Conservation (phyloP, 768 basidiomycete species). For the Pleurotus djamor region DNA sequence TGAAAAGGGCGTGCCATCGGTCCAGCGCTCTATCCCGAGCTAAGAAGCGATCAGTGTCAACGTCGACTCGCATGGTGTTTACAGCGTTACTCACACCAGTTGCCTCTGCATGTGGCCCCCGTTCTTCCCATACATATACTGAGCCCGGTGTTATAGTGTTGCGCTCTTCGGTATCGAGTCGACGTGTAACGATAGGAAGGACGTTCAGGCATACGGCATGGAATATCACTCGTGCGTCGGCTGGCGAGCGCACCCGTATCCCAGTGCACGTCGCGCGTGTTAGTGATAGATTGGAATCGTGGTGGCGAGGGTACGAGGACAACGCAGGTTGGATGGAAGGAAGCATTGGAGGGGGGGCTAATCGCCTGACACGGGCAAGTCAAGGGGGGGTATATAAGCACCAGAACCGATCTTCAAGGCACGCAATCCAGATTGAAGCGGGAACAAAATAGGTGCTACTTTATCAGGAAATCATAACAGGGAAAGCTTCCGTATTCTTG, state of each 20-base stretch:
- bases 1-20: conserved; percentile 48
- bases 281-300: conserved; percentile 23
- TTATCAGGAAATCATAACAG: conserved; percentile 5
- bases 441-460: conserved; percentile 1
- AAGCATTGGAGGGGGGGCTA: conserved; percentile 1
- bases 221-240: conserved; percentile 62
- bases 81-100: conserved; percentile 53
- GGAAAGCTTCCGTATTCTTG: conserved; percentile 5
- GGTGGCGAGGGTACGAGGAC: not conserved
- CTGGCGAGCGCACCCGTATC: conserved; percentile 48
- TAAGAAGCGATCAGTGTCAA: conserved; percentile 18
- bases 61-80: conserved; percentile 4
- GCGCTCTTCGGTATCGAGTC: conserved; percentile 76
- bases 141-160: conserved; percentile 69
- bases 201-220: conserved; percentile 65
- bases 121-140: conserved; percentile 86
- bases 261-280: conserved; percentile 52
- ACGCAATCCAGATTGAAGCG: not conserved
- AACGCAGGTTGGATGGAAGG: conserved; percentile 4
- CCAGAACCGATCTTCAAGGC: conserved; percentile 8
- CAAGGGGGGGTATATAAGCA: conserved; percentile 5
- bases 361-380: not conserved
- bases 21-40: conserved; percentile 84
- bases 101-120: conserved; percentile 67
- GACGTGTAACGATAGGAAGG: conserved; percentile 78